phyloP scores from a whole-genome alignment of 2,329 filamentous ascomycete genomes.

The Xylariaceae sp. region DNA sequence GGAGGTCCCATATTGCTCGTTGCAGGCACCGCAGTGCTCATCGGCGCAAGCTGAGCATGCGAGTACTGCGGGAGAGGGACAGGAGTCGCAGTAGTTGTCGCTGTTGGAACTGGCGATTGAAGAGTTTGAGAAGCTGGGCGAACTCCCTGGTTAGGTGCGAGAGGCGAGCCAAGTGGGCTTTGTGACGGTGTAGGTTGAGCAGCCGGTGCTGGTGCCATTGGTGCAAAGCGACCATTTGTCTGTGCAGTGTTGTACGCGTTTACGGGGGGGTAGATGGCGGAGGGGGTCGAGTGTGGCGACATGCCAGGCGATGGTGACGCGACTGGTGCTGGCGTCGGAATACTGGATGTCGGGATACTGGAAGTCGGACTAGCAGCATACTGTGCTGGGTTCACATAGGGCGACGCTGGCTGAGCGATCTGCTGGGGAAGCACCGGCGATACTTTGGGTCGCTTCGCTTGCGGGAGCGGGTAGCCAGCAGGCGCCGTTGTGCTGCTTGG shows the following conservation, averaged over 20 bases:
- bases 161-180: constrained; percentile 13
- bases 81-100: constrained; percentile 23
- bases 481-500: constrained; percentile 53
- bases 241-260: constrained; percentile 34
- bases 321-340: constrained; percentile 31
- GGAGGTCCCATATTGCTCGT: constrained; percentile 33
- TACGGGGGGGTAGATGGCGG: constrained; percentile 18
- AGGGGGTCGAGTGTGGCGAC: constrained; percentile 23
- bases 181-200: constrained; percentile 2
- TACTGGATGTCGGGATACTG: constrained; percentile 35
- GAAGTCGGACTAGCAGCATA: constrained; percentile 38
- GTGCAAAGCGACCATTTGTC: constrained; percentile 23
- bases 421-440: constrained; percentile 65
- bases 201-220: constrained; percentile 18
- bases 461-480: constrained; percentile 53
- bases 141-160: constrained; percentile 10
- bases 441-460: constrained; percentile 67
- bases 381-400: constrained; percentile 35
- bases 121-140: constrained; percentile 6
- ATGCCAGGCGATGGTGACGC: constrained; percentile 25
- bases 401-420: constrained; percentile 54
- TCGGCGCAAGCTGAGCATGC: constrained; percentile 28
- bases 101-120: constrained; percentile 14
- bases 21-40: constrained; percentile 17
- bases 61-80: constrained; percentile 22